Evolutionary conservation across 495 filamentous ascomycete genomes (phyloP), one percentile per base, ranked within the genome.

Genomic region (Podospora sp.): DNA sequence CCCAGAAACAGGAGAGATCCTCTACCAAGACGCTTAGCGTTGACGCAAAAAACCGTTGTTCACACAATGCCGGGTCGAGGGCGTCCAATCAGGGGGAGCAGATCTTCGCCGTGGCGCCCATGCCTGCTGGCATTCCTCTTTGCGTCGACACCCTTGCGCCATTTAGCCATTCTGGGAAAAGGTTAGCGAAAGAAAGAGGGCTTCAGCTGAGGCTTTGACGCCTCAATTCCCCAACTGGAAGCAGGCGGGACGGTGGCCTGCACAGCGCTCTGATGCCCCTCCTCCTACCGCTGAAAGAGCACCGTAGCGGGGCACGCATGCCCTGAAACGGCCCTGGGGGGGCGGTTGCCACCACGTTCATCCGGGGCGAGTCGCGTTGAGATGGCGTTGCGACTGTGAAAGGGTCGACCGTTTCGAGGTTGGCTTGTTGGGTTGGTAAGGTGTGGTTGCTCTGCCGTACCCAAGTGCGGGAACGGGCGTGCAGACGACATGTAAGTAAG

Each of bases 21-120:
- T 69, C 61, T 21, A 53, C 49, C 22, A 25, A 24, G 18, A 21
- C 26, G 49, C 68, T 69, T 77, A 71, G 74, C 75, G 72, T 77
- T 76, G 69, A 72, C 76, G 72, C 74, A 74, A 76, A 77, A 75
- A 76, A 73, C 76, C 73, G 72, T 78, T 78, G 76, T 77, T n/a
- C 76, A 71, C 71, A 78, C 76, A 74, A 70, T 73, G 72, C 71
- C 63, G 72, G 74, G 74, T 69, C 69, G 52, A 51, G 63, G 61
- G 61, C 61, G 61, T 25, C 61, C 61, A 63, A 63, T 63, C 14
- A 33, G 1, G 40, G 24, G 6, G 5, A 12, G 61, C 21, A 14
- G 61, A 63, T 63, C 61, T 63, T 53, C 61, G 24, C 9, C 52
- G 73, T 74, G 73, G 72, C 72, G 69, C 68, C 60, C 70, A 63